Base-by-base conservation (phyloP, 1,139 yeast genomes). In the Geotrichum reessii region DNA sequence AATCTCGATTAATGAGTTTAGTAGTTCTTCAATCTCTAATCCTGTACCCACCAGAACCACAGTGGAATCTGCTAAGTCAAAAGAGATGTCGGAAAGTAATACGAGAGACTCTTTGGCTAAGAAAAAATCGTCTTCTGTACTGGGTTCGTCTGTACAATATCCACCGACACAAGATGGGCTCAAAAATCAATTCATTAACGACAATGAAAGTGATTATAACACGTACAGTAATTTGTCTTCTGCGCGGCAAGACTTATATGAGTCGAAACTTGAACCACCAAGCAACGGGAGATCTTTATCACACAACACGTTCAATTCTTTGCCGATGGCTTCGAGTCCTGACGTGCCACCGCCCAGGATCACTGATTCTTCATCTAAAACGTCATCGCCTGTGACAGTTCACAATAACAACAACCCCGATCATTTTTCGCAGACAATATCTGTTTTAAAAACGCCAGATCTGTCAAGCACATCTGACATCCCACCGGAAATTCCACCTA, bases 71-170 rank as follows among this genome's bases (percentile, higher is more conserved):
- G 14, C 40, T 31, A 14, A 40, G n/a, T 9, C 49, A 14, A 49
- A 53, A 17, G 3, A 17, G 22, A 14, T 11, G 21, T n/a, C 37
- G 1, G 57, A 47, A n/a, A 49, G 50, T 25, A 58, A 53, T 21
- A 44, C 44, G 2, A 51, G 57, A 33, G 55, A 57, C n/a, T 14
- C 27, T 21, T 47, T 44, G 14, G 44, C 53, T 11, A 55, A 50
- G 44, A 49, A 44, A 7, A 54, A 54, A 19, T 53, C 58, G 14
- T 50, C 58, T 25, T 25, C 7, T 7, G 28, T 25, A 31, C 12
- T 31, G 40, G 11, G 12, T 31, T 31, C 28, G 12, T 31, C 40
- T 11, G 3, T 14, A 9, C n/a, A 9, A 9, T 31, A 11, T 9
- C 40, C 40, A 9, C 40, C 7, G 3, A 14, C n/a, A 3, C 40